Evolutionary conservation across 192 early-diverging fungal species (phyloP), one percentile per base, ranked within the genome.

Genomic region (Coemansia reversa): DNA sequence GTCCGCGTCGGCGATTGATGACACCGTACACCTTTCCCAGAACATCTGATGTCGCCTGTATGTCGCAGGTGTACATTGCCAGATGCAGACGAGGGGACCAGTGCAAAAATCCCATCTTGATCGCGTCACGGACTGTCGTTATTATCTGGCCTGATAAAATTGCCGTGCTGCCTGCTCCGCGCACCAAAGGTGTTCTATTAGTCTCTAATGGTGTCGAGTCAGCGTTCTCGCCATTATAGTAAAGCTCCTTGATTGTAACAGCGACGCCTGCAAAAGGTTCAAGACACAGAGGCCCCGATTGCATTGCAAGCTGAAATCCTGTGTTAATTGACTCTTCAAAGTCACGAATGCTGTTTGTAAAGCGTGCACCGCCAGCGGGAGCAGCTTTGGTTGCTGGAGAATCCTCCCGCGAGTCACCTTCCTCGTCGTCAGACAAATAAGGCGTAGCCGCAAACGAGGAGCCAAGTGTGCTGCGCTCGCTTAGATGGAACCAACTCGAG

Each of bases 41-140:
- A 0, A 96, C 91, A 24, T 98, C 94, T 0, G 93, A 90, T n/a
- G 89, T 87, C 7, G 94, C 89, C 70, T 99, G 96, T 52, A 99
- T 91, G 67, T 97, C 98, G 70, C 95, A 98, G 1, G 91, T 87
- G 67, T 99, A 99, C 88, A 93, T 97, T 30, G 98, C 98, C 65
- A 98, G 75, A 71, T 91, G 86, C n/a, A 99, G 76, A 12, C 98
- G 88, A 14, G 96, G 93, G 50, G 94, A 97, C 91, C 93, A 98
- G 23, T 91, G 85, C 65, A 99, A 70, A 67, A 98, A 98, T 5
- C 90, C 90, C 33, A 88, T 81, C 51, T 86, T 83, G 60, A 92
- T 91, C 9, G 88, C 90, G 60, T 96, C 94, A 25, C 88, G 87
- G 72, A 94, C 85, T 0, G 90, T 85, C 7, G 94, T 85, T 35